phyloP scores from a whole-genome alignment of 139 green algal species.

The Chlorella vulgaris region DNA sequence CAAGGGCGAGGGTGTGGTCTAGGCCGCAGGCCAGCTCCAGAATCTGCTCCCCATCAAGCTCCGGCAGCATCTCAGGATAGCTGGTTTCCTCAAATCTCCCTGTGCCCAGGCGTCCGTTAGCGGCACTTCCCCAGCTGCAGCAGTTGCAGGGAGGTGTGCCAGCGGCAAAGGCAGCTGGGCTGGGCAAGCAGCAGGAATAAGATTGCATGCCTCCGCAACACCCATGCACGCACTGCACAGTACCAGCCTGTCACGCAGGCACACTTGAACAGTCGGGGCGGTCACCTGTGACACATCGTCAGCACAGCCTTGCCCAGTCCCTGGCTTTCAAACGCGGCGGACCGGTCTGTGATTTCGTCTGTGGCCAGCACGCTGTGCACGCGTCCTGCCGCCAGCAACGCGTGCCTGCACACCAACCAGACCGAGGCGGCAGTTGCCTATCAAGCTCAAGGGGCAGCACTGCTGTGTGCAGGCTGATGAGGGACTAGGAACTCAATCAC shows the following conservation, averaged over 20 bases:
- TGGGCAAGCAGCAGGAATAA: too few species aligned
- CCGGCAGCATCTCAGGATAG: constrained; percentile 43
- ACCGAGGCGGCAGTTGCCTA: too few species aligned
- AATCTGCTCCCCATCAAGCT: constrained; percentile 45
- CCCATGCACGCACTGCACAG: too few species aligned
- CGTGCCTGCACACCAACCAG: background rate
- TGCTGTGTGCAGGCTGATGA: too few species aligned
- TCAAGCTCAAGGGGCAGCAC: too few species aligned
- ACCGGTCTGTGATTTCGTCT: background rate
- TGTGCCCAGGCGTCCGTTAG: constrained; percentile 40
- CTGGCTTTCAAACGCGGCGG: background rate
- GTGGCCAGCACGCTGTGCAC: background rate
- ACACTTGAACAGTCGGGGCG: too few species aligned
- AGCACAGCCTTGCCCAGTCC: background rate
- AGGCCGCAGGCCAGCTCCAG: constrained; percentile 45
- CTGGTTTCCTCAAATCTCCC: constrained; percentile 23
- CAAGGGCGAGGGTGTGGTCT: constrained; percentile 49
- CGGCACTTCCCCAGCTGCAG: constrained; percentile 38
- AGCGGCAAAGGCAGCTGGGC: too few species aligned
- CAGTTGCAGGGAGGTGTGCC: background rate
- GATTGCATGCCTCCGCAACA: too few species aligned
- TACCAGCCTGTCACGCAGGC: too few species aligned
- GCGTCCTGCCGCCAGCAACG: background rate
- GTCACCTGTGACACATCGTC: background rate
- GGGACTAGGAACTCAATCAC: background rate